Evolutionary conservation across 208 protist genomes (phyloP).

Genomic region (Acanthamoeba divionensis): DNA sequence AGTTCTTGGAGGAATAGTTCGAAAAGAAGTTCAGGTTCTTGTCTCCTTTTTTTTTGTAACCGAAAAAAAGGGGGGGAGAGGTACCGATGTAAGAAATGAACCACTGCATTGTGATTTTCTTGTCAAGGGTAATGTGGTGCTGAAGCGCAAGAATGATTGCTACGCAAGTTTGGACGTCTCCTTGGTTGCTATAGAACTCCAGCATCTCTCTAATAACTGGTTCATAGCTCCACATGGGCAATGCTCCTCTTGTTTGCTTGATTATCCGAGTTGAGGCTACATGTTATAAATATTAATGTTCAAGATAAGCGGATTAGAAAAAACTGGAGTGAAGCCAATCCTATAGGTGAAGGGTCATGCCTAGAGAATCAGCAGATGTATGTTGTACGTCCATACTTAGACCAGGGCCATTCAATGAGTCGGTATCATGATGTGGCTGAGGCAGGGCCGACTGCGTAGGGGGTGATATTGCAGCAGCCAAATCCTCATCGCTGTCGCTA

Average conservation of each 20-base stretch:
- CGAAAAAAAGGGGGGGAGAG: background rate
- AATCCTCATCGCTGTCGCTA: background rate
- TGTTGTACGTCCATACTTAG: too few species aligned
- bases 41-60: background rate
- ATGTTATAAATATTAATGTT: too few species aligned
- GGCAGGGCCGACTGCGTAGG: too few species aligned
- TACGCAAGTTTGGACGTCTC: constrained; percentile 50
- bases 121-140: background rate
- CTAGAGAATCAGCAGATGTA: too few species aligned
- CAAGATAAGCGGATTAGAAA: too few species aligned
- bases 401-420: too few species aligned
- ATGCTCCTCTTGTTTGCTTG: background rate
- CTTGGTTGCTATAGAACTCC: constrained; percentile 38
- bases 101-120: constrained; percentile 46
- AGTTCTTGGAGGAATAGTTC: background rate
- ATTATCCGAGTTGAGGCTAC: background rate
- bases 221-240: background rate
- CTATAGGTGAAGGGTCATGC: too few species aligned
- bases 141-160: background rate
- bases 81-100: constrained; percentile 57
- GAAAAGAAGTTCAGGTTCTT: background rate
- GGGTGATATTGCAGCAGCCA: too few species aligned
- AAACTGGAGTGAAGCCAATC: too few species aligned
- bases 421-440: too few species aligned
- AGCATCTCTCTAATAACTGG: constrained; percentile 4